phyloP scores from a whole-genome alignment of 768 basidiomycete species.

The Kwoniella sp. region DNA sequence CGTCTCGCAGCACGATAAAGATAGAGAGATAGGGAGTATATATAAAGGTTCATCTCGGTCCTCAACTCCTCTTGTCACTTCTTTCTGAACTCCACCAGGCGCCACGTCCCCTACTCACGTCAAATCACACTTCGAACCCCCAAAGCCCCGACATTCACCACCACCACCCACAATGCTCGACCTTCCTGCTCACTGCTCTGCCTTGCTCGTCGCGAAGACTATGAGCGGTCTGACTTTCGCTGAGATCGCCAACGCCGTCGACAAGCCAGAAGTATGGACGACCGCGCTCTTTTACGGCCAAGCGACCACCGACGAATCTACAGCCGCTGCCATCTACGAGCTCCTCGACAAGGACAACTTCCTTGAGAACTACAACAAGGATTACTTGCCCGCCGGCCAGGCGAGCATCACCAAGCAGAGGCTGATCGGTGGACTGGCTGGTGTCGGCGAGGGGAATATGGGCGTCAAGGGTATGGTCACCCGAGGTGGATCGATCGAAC shows the following conservation, averaged over 20 bases:
- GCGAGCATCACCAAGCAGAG: constrained; percentile 10
- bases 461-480: constrained; percentile 41
- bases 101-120: background rate
- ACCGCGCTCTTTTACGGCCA: constrained; percentile 53
- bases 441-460: constrained; percentile 18
- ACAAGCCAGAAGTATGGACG: constrained; percentile 54
- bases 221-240: constrained; percentile 42
- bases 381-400: background rate
- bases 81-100: too few species aligned
- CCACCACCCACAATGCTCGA: constrained; percentile 12
- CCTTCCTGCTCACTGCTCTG: constrained; percentile 23
- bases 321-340: constrained; percentile 30
- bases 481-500: constrained; percentile 43
- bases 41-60: too few species aligned
- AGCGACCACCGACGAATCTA: constrained; percentile 33
- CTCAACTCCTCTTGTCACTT: too few species aligned
- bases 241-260: constrained; percentile 39
- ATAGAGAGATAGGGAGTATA: too few species aligned
- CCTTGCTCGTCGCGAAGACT: constrained; percentile 33
- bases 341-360: constrained; percentile 5
- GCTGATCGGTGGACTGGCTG: constrained; percentile 27
- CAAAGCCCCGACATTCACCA: background rate
- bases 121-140: background rate
- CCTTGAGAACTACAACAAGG: constrained; percentile 7
- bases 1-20: too few species aligned